Evolutionary conservation across 2,329 filamentous ascomycete genomes (phyloP).

Genomic region (Decorospora gaudefroyi): DNA sequence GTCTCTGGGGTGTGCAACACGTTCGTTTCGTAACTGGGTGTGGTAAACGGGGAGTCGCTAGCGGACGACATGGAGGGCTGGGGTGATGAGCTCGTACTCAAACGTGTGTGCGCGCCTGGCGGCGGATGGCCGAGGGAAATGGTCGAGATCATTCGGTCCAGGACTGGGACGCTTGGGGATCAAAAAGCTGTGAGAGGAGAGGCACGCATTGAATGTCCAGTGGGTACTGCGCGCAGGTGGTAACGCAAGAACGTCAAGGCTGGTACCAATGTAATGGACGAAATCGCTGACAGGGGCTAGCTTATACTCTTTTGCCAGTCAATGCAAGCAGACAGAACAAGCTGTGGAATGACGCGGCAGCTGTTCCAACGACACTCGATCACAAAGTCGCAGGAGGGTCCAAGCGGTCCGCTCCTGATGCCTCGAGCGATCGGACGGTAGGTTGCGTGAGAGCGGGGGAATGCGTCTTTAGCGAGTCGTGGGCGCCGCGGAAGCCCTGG

Average conservation of each 20-base stretch:
- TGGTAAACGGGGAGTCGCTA: conserved; percentile 48
- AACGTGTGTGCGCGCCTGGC: conserved; percentile 37
- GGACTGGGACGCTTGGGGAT: conserved; percentile 19
- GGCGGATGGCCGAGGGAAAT: conserved; percentile 44
- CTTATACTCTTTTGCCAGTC: conserved; percentile 10
- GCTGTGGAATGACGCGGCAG: conserved; percentile 16
- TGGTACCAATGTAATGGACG: conserved; percentile 10
- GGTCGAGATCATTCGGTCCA: conserved; percentile 45
- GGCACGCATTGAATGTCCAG: conserved; percentile 35
- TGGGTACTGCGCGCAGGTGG: conserved; percentile 8
- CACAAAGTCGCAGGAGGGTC: conserved; percentile 27
- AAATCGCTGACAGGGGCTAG: conserved; percentile 17
- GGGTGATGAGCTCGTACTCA: conserved; percentile 49
- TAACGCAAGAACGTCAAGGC: conserved; percentile 10
- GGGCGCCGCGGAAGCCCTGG: conserved; percentile 31
- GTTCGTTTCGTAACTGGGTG: conserved; percentile 42
- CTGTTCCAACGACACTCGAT: conserved; percentile 13
- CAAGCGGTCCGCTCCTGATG: conserved; percentile 33
- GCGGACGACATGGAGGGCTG: conserved; percentile 49
- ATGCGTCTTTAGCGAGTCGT: conserved; percentile 43
- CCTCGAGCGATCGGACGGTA: conserved; percentile 39
- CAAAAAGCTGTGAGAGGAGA: conserved; percentile 23
- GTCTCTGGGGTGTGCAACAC: conserved; percentile 31
- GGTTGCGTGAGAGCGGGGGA: conserved; percentile 42
- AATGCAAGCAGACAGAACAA: conserved; percentile 14